Conservation (phyloP, 2,329 filamentous ascomycete species). For the Graphilbum fragrans region DNA sequence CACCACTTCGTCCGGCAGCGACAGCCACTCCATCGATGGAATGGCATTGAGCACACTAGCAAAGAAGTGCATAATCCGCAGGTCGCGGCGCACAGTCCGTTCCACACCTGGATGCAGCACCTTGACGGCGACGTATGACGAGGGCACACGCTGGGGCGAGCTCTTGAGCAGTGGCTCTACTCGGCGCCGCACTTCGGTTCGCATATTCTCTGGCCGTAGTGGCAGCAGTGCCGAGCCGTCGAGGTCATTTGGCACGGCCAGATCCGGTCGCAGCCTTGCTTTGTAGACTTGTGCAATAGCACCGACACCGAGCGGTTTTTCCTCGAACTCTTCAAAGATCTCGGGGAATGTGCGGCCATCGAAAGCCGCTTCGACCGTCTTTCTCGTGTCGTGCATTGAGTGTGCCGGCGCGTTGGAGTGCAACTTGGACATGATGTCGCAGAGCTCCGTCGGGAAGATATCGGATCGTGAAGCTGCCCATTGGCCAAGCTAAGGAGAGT, state of each 20-base stretch:
- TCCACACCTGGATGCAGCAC: conserved; percentile 90
- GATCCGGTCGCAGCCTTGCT: conserved; percentile 72
- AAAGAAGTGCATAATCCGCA: conserved; percentile 91
- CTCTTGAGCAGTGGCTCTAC: conserved; percentile 82
- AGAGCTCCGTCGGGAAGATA: conserved; percentile 91
- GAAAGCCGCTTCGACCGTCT: conserved; percentile 72
- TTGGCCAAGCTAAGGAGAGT: conserved; percentile 89
- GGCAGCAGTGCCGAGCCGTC: conserved; percentile 26
- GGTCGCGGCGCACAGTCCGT: conserved; percentile 75
- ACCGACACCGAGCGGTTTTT: conserved; percentile 79
- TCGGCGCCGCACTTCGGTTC: conserved; percentile 62
- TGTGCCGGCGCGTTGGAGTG: conserved; percentile 93
- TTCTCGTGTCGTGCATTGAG: conserved; percentile 66
- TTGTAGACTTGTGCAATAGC: conserved; percentile 98
- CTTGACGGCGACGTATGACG: conserved; percentile 88
- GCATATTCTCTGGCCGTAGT: conserved; percentile 26
- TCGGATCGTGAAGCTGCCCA: conserved; percentile 95
- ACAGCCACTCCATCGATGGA: conserved; percentile 94
- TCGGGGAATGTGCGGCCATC: conserved; percentile 68
- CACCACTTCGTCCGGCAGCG: conserved; percentile 81
- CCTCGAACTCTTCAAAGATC: conserved; percentile 93
- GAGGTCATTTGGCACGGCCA: conserved; percentile 52
- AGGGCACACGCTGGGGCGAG: conserved; percentile 73
- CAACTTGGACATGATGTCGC: conserved; percentile 82
- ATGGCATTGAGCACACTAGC: conserved; percentile 72